phyloP scores from a whole-genome alignment of 805 yeast species.

The Yarrowia bubula region DNA sequence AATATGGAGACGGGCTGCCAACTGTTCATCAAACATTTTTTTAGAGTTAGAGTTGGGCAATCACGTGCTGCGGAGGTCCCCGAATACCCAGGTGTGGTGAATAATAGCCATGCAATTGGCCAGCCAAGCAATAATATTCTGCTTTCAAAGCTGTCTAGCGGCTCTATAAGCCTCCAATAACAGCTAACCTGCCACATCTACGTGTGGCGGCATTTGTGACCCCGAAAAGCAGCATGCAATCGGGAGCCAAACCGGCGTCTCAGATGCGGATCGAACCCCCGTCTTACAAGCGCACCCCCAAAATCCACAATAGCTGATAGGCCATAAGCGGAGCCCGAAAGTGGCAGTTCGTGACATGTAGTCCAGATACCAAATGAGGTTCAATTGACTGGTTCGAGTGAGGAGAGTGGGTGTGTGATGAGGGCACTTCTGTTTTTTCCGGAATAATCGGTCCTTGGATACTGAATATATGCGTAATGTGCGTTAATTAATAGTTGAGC shows the following conservation, averaged over 20 bases:
- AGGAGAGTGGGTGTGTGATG: too few species aligned
- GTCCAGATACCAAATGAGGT: neutral
- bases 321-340: neutral
- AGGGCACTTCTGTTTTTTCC: too few species aligned
- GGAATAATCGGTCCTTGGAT: too few species aligned
- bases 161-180: neutral
- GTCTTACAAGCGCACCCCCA: neutral
- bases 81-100: neutral
- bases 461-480: neutral
- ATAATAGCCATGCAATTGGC: neutral
- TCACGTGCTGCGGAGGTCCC: slow-evolving; percentile 6
- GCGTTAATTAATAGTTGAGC: neutral
- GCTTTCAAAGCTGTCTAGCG: too few species aligned
- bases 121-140: neutral
- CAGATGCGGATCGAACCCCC: slow-evolving; percentile 24
- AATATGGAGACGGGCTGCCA: neutral
- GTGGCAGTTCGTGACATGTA: neutral
- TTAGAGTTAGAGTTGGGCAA: slow-evolving; percentile 18
- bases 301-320: slow-evolving; percentile 5
- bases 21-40: slow-evolving; percentile 19
- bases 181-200: too few species aligned
- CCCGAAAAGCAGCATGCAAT: slow-evolving; percentile 13
- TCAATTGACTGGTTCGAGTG: neutral
- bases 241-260: slow-evolving; percentile 22
- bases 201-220: neutral